Percentiles rank a stretch among this genome's conserved stretches.
These are phyloP conservation scores for Planoprotostelium fungivorum DNA, from an alignment of 78 protist genomes.

Conservation along the genomic window DNA sequence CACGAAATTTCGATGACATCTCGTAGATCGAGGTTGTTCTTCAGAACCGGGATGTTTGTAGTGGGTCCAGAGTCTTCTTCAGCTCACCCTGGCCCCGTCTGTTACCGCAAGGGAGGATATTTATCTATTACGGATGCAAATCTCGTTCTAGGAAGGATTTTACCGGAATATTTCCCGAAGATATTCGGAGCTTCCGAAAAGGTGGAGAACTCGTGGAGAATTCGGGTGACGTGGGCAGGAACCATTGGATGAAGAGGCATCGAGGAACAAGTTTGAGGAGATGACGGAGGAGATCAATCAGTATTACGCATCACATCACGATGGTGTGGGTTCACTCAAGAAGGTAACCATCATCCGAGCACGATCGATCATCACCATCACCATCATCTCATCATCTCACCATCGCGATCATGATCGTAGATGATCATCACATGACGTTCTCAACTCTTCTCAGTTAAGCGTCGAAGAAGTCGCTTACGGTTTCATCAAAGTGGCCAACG, in stretches of 20 bases:
- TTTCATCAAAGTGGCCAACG: slow-evolving; percentile 90
- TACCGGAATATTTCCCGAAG: slow-evolving; percentile 81
- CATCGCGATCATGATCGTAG: not conserved
- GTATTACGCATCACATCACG: not conserved
- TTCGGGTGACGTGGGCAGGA: not conserved
- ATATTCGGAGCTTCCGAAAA: slow-evolving; percentile 84
- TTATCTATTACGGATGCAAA: slow-evolving; percentile 93
- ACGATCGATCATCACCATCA: too few species aligned
- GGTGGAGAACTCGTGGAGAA: not conserved
- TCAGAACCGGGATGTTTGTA: slow-evolving; percentile 61
- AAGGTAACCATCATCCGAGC: not conserved
- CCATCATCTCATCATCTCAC: too few species aligned
- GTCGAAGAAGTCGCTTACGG: slow-evolving; percentile 72
- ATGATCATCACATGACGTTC: not conserved
- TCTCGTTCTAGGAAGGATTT: slow-evolving; percentile 77
- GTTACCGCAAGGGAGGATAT: slow-evolving; percentile 90
- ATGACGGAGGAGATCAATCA: slow-evolving; percentile 41
- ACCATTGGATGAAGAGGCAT: slow-evolving; percentile 77
- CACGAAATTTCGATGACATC: not conserved
- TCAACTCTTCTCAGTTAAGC: slow-evolving; percentile 29
- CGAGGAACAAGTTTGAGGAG: slow-evolving; percentile 21
- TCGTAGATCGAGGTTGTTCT: slow-evolving; percentile 53
- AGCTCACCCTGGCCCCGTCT: slow-evolving; percentile 85
- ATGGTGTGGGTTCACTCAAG: not conserved
- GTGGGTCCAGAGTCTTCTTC: slow-evolving; percentile 94